Conservation (phyloP, 768 basidiomycete species). For the Clavaria fumosa region DNA sequence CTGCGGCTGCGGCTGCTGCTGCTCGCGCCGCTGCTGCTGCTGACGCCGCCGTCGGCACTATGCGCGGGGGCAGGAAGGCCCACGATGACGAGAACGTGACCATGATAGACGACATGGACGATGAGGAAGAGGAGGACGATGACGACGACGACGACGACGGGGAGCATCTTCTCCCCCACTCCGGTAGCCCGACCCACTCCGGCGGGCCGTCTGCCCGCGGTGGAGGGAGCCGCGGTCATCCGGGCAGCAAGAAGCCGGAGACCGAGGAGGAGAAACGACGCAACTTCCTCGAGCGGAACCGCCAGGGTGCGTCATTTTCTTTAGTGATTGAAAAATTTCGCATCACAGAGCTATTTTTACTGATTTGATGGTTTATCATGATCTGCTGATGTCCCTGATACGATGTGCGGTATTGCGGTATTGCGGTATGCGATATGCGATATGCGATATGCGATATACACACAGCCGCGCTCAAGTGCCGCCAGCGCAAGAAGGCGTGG, state of each 20-base stretch:
- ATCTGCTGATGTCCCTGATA: no score
- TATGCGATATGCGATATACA: no score
- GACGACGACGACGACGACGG: slow-evolving; percentile 28
- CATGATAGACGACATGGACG: slow-evolving; percentile 22
- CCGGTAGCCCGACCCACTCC: slow-evolving; percentile 10
- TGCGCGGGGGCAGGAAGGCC: slow-evolving; percentile 9
- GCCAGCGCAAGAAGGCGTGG: slow-evolving; percentile 99
- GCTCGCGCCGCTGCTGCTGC: no score
- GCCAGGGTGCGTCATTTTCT: slow-evolving; percentile 60
- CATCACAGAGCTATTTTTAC: no score
- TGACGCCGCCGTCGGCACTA: no score
- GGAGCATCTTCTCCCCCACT: slow-evolving; percentile 14
- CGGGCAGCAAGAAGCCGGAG: slow-evolving; percentile 63
- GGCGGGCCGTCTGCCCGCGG: slow-evolving; percentile 13
- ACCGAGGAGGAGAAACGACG: slow-evolving; percentile 96
- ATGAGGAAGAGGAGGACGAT: slow-evolving; percentile 27
- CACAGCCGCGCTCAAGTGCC: slow-evolving; percentile 94
- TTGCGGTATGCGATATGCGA: no score
- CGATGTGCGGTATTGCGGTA: no score
- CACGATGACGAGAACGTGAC: slow-evolving; percentile 19
- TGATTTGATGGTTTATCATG: no score
- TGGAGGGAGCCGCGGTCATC: no score
- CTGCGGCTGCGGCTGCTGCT: neutral
- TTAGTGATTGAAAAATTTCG: no score
- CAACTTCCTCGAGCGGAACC: slow-evolving; percentile 93